Evolutionary conservation across 768 basidiomycete species (phyloP), one percentile per base, ranked within the genome.

Genomic region (Boletus edulis): DNA sequence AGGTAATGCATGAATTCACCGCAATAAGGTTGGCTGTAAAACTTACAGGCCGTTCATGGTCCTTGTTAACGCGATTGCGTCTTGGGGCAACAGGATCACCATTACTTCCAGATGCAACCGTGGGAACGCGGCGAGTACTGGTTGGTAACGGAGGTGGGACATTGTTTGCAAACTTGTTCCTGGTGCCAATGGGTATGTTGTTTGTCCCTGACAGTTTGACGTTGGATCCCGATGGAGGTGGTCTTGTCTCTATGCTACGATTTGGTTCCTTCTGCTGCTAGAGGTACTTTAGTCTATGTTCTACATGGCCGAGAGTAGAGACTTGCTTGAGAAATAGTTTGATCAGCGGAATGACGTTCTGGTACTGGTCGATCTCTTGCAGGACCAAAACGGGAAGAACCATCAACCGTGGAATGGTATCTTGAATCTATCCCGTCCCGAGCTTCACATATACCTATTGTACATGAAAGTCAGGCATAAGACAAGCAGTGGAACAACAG

Each of bases 181-280:
- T 58, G 9, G 52, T 48, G 18, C 71, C 71, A 27, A 71, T 70
- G 15, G 70, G 70, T 48, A 55, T 64, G 31, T 62, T 72, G 51
- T 73, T 72, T 22, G 70, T 70, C 22, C 70, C 70, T 3, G 70
- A 72, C 10, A 72, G 37, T 24, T 66, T 69, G 24, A 66, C 18
- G 14, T 55, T 63, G 15, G 66, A 55, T 32, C 60, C 66, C 27
- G 52, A 37, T 15, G 51, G 55, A 10, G 48, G 51, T 7, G 49
- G 38, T 27, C 64, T 59, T 17, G 54, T 38, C 37, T 64, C 69
- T 42, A 35, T 9, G 22, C 24, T 44, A 34, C 59, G 64, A 20
- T 18, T 17, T 13, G 51, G 27, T 22, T 70, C 70, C 40, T 66
- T 66, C 64, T 72, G 46, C 1, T 34, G 17, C 13, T 35, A 15